Base-by-base conservation (phyloP, 2,329 filamentous ascomycete genomes). In the Exophiala aquamarina region DNA sequence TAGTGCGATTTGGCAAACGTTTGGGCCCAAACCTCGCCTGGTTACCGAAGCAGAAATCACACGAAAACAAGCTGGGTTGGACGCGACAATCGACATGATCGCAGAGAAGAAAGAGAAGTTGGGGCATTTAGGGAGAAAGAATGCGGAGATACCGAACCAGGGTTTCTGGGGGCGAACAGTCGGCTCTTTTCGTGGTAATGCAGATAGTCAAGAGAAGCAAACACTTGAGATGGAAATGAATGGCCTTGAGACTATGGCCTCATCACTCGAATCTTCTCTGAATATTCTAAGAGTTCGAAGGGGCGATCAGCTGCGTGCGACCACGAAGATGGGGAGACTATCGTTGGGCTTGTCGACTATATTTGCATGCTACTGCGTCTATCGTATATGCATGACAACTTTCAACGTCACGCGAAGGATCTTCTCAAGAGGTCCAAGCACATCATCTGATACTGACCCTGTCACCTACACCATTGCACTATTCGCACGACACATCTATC, bases 331-430 rank as follows among this genome's bases (percentile, higher is more conserved):
- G 11, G 89, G 89, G 4, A 81, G 80, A 36, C 52, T 89, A 1
- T 65, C 88, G 29, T 73, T 84, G 19, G 63, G 83, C 70, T 79
- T 75, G 52, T 77, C 83, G 34, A 86, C 87, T 54, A 67, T 75
- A 17, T 95, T 95, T 65, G 84, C 87, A 44, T 55, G 86, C 39
- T 95, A 95, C 74, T 95, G 89, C 71, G 70, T 92, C 26, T 94
- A 93, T 69, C 86, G 89, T 44, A 86, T 95, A 55, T 65, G 80
- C 14, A 86, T 88, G 1, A 93, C 87, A 0, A 75, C 76, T 0
- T 61, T 91, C 4, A 84, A 86, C 1, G 84, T 82, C 1, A 56
- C 87, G 3, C 83, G 83, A 3, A 83, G 87, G 7, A 63, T 66
- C 43, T 69, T 71, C 29, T 55, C 71, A 43, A 75, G 75, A 49